Percentiles rank a stretch among this genome's conserved stretches.
Evolutionary conservation across 257 asterid species (phyloP).

Genomic region (Solanum commersonii): DNA sequence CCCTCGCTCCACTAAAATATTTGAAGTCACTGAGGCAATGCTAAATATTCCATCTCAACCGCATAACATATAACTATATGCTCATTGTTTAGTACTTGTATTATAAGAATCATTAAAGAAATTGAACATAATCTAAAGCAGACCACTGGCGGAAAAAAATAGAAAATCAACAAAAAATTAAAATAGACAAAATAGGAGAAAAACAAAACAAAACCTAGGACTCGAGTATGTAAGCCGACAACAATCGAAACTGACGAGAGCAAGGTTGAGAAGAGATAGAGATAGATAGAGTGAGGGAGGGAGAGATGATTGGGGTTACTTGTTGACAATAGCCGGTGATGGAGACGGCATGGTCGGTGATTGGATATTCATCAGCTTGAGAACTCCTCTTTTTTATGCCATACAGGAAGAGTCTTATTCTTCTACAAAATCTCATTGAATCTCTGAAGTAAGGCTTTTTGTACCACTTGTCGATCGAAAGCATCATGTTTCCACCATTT

Average conservation of each 20-base stretch:
- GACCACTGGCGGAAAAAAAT: not conserved
- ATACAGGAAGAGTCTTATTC: constrained; percentile 77
- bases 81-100: too few species aligned
- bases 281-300: not conserved
- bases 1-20: not conserved
- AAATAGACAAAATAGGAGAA: not conserved
- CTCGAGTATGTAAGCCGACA: not conserved
- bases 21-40: not conserved
- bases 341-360: not conserved
- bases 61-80: too few species aligned
- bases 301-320: not conserved
- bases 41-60: too few species aligned
- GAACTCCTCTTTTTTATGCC: constrained; percentile 38
- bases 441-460: constrained; percentile 57
- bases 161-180: not conserved
- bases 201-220: not conserved
- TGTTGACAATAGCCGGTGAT: not conserved
- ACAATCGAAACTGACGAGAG: not conserved
- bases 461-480: constrained; percentile 57
- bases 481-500: not conserved
- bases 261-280: not conserved
- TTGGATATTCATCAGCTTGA: not conserved
- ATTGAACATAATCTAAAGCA: not conserved
- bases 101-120: too few species aligned
- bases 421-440: constrained; percentile 77